phyloP scores from a whole-genome alignment of 2,329 filamentous ascomycete genomes.

The Colletotrichum sp. region DNA sequence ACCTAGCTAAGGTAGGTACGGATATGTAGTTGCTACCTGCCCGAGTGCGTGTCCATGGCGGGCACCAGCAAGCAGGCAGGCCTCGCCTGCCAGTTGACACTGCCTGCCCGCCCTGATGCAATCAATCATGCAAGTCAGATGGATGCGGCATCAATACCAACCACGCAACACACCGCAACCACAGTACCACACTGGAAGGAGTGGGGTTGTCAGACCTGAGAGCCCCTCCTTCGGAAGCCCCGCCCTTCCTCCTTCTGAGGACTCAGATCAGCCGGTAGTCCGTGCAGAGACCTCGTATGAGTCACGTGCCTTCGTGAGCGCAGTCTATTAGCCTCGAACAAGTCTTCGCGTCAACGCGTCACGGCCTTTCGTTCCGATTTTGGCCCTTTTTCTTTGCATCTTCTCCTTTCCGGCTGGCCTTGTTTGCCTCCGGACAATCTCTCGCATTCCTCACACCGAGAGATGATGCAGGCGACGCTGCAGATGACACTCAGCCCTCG shows the following conservation, averaged over 20 bases:
- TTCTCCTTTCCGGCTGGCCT: neutral
- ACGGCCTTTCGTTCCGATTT: neutral
- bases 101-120: constrained; percentile 19
- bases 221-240: neutral
- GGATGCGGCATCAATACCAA: neutral
- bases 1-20: too few relatives aligned
- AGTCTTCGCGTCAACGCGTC: neutral
- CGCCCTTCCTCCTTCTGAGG: neutral
- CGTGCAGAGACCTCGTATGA: neutral
- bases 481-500: neutral
- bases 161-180: constrained; percentile 2
- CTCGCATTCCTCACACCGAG: neutral
- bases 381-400: neutral
- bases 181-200: neutral
- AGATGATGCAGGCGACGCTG: neutral
- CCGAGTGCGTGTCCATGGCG: neutral
- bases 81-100: constrained; percentile 16
- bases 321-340: neutral
- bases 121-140: constrained; percentile 22
- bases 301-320: constrained; percentile 19
- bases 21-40: neutral
- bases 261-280: neutral
- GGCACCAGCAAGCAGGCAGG: neutral
- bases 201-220: neutral
- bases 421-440: neutral